phyloP scores from a whole-genome alignment of 352 stramenopile genomes.

The Phytophthora rubi region DNA sequence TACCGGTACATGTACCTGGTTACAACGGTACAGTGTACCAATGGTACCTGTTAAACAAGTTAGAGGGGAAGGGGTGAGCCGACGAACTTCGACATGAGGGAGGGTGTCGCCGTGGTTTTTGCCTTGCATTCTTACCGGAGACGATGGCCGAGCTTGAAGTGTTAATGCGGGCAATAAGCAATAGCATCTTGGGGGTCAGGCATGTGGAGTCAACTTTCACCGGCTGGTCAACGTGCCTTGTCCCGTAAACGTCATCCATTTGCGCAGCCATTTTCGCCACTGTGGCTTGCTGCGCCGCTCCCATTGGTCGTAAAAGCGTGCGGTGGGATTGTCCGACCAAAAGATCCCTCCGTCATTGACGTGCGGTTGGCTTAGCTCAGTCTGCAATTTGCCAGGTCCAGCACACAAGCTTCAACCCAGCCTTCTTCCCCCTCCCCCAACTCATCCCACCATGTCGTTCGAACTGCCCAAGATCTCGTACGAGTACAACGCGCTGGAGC shows the following conservation, averaged over 20 bases:
- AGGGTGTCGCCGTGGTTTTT: background rate
- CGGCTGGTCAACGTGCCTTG: conserved; percentile 9
- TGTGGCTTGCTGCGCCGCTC: conserved; percentile 1
- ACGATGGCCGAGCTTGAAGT: background rate
- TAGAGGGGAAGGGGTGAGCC: conserved; percentile 17
- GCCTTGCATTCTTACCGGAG: background rate
- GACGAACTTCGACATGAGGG: conserved; percentile 16
- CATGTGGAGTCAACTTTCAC: conserved; percentile 15
- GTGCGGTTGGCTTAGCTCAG: conserved; percentile 7
- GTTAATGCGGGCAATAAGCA: background rate
- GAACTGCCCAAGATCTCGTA: conserved; percentile 84
- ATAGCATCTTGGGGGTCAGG: too few species aligned
- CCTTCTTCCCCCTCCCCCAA: background rate
- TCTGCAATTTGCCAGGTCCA: conserved; percentile 41
- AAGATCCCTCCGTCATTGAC: conserved; percentile 16
- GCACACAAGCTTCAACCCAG: conserved; percentile 30
- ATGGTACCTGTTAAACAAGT: conserved; percentile 15
- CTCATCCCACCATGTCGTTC: conserved; percentile 63
- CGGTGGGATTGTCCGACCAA: conserved; percentile 42
- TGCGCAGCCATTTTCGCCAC: background rate
- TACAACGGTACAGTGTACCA: background rate
- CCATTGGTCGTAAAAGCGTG: conserved; percentile 31
- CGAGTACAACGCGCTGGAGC: conserved; percentile 89
- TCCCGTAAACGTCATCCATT: background rate
- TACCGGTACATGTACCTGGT: too few species aligned